Conservation (phyloP, 331 rosid genomes). For the Rhamnella rubrinervis region DNA sequence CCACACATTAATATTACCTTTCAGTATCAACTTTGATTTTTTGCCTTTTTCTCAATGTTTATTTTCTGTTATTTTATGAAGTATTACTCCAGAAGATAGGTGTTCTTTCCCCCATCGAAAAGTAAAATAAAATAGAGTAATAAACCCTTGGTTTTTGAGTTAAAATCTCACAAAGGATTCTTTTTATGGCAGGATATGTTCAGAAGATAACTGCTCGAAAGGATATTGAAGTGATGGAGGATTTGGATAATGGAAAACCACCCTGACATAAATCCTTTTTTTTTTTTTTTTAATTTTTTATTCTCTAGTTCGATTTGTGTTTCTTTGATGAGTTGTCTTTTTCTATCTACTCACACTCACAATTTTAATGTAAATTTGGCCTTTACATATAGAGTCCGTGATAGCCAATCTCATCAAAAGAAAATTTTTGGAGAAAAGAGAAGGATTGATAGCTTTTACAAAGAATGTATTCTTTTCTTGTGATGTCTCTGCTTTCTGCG, state of each 20-base stretch:
- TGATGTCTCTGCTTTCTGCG: conserved; percentile 20
- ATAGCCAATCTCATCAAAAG: not conserved
- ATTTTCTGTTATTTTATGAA: too few species aligned
- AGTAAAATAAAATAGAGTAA: not conserved
- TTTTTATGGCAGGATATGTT: conserved; percentile 73
- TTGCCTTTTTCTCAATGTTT: too few species aligned
- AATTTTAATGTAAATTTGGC: conserved; percentile 10
- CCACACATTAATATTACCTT: too few species aligned
- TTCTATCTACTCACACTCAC: not conserved
- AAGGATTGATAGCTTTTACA: conserved; percentile 26
- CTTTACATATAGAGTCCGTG: not conserved
- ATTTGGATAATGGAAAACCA: conserved; percentile 73
- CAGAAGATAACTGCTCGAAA: conserved; percentile 93
- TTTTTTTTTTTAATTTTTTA: not conserved
- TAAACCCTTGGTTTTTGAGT: not conserved
- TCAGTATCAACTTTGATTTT: too few species aligned
- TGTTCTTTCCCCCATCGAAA: too few species aligned
- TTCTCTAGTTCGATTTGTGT: conserved; percentile 20
- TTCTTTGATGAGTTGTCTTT: conserved; percentile 19
- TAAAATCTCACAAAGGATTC: conserved; percentile 7
- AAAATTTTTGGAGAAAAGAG: conserved; percentile 12
- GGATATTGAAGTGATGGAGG: conserved; percentile 86
- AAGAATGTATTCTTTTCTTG: conserved; percentile 54
- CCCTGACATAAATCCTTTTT: conserved; percentile 34
- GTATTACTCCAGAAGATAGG: too few species aligned